A percentile compares a stretch with the other conserved stretches of the same genome.
phyloP scores from a whole-genome alignment of 441 rosid genomes.

The Pelargonium cotyledonis region DNA sequence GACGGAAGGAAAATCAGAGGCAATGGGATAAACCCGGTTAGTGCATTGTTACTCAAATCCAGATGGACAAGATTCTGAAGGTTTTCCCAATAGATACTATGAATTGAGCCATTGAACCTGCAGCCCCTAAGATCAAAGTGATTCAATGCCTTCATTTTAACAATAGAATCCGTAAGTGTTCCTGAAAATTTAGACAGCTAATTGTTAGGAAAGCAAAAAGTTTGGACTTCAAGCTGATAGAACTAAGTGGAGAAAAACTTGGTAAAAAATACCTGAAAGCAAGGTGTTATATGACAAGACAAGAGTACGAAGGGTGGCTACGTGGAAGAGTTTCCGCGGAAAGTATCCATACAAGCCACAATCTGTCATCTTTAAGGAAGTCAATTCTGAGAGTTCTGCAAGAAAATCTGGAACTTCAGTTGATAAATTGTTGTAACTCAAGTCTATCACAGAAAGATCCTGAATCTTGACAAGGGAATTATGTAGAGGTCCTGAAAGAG shows the following conservation, averaged over 20 bases:
- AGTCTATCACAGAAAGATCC: not conserved
- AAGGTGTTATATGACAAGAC: not conserved
- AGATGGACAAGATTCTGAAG: not conserved
- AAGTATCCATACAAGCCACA: not conserved
- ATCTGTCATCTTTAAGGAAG: not conserved
- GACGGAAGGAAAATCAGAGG: constrained; percentile 9
- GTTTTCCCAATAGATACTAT: not conserved
- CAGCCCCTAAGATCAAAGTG: not conserved
- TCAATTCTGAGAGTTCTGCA: not conserved
- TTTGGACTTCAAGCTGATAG: no score
- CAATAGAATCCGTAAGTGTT: not conserved
- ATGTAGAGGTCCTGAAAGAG: not conserved
- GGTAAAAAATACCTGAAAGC: not conserved
- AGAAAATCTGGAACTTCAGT: not conserved
- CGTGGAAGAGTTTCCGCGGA: not conserved
- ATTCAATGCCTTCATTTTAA: not conserved
- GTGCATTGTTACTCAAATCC: not conserved
- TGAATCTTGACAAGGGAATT: not conserved
- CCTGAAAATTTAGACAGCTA: not conserved
- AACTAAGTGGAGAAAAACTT: no score
- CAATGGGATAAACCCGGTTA: constrained; percentile 11
- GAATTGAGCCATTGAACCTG: not conserved
- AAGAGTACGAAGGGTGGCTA: not conserved
- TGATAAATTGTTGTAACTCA: not conserved
- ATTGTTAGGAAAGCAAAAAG: no score